phyloP scores from a whole-genome alignment of 257 asterid genomes.

The Fraxinus excelsior region DNA sequence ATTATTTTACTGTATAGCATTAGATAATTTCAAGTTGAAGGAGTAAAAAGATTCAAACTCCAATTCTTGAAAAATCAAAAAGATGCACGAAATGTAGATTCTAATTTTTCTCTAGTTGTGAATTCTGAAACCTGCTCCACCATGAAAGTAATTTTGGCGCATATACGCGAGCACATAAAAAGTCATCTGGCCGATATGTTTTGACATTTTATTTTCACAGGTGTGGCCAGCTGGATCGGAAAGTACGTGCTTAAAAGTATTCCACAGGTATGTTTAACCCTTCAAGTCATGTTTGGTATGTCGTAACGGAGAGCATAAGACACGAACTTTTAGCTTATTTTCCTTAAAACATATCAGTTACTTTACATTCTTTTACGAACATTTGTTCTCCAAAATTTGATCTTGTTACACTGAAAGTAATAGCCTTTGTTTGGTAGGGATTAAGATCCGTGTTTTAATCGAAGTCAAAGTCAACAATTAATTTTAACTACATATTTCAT shows the following conservation, averaged over 20 bases:
- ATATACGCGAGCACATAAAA: not conserved
- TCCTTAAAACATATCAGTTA: no score
- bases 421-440: no score
- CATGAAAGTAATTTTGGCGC: not conserved
- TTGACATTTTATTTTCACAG: slow-evolving; percentile 38
- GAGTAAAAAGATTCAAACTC: no score
- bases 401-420: not conserved
- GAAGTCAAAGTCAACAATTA: no score
- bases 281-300: not conserved
- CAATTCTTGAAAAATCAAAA: no score
- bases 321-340: not conserved
- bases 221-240: slow-evolving; percentile 43
- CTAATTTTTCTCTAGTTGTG: no score
- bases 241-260: slow-evolving; percentile 61
- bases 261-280: slow-evolving; percentile 58
- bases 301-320: not conserved
- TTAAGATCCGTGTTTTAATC: no score
- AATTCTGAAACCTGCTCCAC: not conserved
- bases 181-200: not conserved
- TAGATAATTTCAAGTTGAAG: no score
- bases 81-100: not conserved
- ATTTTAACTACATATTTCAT: no score
- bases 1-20: no score
- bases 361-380: no score
- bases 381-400: no score